Conservation (phyloP, 2,329 filamentous ascomycete species). For the Ophiocordyceps robertsii region DNA sequence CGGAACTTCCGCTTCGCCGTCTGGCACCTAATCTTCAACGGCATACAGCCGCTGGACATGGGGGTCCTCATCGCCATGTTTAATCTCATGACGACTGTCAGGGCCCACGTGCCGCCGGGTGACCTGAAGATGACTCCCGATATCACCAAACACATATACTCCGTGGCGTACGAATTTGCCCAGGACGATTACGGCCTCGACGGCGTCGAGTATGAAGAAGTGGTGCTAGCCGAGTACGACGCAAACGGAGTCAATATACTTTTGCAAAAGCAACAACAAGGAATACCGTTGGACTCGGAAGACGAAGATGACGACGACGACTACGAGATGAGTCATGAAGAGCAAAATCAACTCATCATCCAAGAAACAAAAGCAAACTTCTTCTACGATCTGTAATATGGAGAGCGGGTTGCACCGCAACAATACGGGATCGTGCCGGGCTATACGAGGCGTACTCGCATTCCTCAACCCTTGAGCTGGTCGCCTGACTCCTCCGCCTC, state of each 20-base stretch:
- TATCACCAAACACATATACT: conserved; percentile 7
- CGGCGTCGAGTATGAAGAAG: too few relatives aligned
- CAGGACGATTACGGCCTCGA: background rate
- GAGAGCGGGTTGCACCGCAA: background rate
- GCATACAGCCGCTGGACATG: conserved; percentile 52
- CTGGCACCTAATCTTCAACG: conserved; percentile 53
- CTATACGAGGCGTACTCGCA: background rate
- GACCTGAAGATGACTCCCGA: conserved; percentile 1
- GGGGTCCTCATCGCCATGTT: conserved; percentile 40
- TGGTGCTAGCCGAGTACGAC: conserved; percentile 9
- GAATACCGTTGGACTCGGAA: too few relatives aligned
- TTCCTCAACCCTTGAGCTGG: background rate
- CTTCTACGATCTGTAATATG: conserved; percentile 25
- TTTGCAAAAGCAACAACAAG: conserved; percentile 54
- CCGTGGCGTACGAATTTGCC: conserved; percentile 7
- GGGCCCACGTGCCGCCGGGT: conserved; percentile 12
- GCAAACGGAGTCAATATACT: too few relatives aligned
- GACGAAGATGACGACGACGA: too few relatives aligned
- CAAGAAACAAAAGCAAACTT: too few relatives aligned
- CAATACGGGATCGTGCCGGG: background rate
- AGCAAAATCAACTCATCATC: too few relatives aligned
- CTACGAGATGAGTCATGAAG: too few relatives aligned
- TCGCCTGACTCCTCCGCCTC: background rate
- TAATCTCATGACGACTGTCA: conserved; percentile 27
- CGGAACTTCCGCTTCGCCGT: conserved; percentile 36